Conservation (phyloP, 257 asterid species). For the Echites panduratus region DNA sequence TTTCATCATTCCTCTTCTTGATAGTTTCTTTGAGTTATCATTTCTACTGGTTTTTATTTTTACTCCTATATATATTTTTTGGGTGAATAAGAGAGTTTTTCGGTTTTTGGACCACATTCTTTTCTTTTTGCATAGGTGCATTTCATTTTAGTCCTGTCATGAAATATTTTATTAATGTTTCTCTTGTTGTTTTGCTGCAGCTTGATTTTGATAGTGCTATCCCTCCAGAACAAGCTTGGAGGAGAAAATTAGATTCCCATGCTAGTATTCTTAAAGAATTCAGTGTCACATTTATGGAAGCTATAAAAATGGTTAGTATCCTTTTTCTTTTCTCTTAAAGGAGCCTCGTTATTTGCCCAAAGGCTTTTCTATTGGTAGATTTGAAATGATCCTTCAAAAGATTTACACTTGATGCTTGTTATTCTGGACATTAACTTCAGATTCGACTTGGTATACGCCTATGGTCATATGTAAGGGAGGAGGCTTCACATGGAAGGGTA, state of each 20-base stretch:
- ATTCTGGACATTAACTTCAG: constrained; percentile 32
- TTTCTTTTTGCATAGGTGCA: background rate
- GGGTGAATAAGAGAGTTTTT: background rate
- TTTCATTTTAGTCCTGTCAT: background rate
- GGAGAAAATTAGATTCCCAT: constrained; percentile 77
- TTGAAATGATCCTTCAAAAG: background rate
- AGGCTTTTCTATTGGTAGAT: background rate
- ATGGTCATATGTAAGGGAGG: constrained; percentile 89
- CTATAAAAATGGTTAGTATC: constrained; percentile 71
- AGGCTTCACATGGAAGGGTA: constrained; percentile 99
- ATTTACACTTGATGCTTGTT: constrained; percentile 17
- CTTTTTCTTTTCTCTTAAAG: background rate
- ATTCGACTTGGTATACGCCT: constrained; percentile 87
- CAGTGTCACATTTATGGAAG: constrained; percentile 86
- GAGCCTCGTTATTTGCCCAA: background rate
- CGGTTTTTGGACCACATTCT: background rate
- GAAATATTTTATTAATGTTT: background rate
- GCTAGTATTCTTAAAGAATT: constrained; percentile 90
- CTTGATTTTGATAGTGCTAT: constrained; percentile 79
- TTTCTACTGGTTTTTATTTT: background rate
- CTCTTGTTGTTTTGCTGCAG: constrained; percentile 33
- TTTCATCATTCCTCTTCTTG: background rate
- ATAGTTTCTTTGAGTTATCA: background rate
- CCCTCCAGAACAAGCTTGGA: constrained; percentile 96
- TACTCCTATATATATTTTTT: background rate